Conservation (phyloP, 805 yeast species). For the Teunomyces kruisii region DNA sequence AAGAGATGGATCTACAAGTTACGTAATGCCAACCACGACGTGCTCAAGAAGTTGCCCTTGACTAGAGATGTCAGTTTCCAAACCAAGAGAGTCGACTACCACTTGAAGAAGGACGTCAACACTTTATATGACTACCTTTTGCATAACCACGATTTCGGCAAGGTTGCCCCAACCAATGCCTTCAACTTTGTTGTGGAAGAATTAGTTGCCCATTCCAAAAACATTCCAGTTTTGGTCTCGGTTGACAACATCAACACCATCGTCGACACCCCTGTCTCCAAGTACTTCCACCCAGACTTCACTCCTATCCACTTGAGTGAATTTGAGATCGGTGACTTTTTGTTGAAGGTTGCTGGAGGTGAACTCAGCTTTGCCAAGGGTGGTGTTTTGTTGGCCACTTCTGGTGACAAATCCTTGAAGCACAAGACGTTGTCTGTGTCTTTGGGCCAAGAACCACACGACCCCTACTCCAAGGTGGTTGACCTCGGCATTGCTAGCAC, state of each 20-base stretch:
- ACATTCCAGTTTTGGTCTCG: conserved; percentile 61
- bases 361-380: conserved; percentile 54
- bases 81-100: conserved; percentile 30
- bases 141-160: conserved; percentile 39
- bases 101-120: conserved; percentile 33
- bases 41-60: conserved; percentile 34
- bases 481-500: conserved; percentile 56
- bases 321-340: conserved; percentile 60
- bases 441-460: conserved; percentile 49
- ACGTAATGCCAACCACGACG: conserved; percentile 33
- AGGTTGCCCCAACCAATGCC: conserved; percentile 40
- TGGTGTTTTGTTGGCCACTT: conserved; percentile 62
- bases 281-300: conserved; percentile 59
- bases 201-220: conserved; percentile 46
- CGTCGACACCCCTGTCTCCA: conserved; percentile 52
- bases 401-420: conserved; percentile 51
- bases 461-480: conserved; percentile 57
- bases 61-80: conserved; percentile 33
- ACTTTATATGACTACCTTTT: conserved; percentile 21
- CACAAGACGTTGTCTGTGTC: conserved; percentile 56
- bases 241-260: conserved; percentile 75
- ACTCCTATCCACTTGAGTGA: conserved; percentile 56
- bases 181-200: conserved; percentile 58
- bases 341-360: conserved; percentile 58
- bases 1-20: conserved; percentile 56